Evolutionary conservation across 2,329 filamentous ascomycete species (phyloP).

Genomic region (Ceratocystis papillata): DNA sequence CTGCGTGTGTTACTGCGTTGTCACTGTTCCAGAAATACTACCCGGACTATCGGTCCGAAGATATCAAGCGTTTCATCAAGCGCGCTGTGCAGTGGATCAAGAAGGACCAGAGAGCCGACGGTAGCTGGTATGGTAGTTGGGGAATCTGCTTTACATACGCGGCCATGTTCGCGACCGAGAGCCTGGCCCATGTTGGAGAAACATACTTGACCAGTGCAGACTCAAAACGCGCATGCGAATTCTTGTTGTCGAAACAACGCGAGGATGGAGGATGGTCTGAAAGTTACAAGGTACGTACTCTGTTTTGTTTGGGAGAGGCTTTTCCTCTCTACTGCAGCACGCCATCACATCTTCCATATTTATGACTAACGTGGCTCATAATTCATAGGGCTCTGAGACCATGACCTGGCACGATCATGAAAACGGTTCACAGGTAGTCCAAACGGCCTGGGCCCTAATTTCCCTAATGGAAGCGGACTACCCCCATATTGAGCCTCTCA

Average conservation of each 20-base stretch:
- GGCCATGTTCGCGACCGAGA: constrained; percentile 90
- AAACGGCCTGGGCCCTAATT: constrained; percentile 85
- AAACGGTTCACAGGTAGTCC: constrained; percentile 74
- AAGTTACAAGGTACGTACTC: constrained; percentile 57
- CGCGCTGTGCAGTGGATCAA: constrained; percentile 77
- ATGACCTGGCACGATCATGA: constrained; percentile 64
- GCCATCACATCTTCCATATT: too few species aligned
- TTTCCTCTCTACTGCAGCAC: not conserved
- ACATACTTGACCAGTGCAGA: constrained; percentile 62
- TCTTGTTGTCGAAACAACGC: constrained; percentile 74
- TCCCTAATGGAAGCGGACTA: constrained; percentile 73
- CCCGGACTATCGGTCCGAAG: constrained; percentile 64
- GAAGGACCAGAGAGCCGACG: constrained; percentile 62
- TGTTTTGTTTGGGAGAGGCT: not conserved
- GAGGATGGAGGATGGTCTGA: constrained; percentile 94
- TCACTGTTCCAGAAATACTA: constrained; percentile 71
- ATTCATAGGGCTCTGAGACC: constrained; percentile 58
- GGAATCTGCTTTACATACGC: constrained; percentile 98
- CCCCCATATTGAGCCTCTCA: constrained; percentile 60
- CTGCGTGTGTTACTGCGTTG: constrained; percentile 79
- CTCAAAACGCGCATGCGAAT: constrained; percentile 68
- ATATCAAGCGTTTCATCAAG: constrained; percentile 62
- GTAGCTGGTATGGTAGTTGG: constrained; percentile 98
- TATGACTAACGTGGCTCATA: constrained; percentile 13
- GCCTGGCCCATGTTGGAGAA: constrained; percentile 70